These are phyloP conservation scores for Gillenia trifoliata DNA, from an alignment of 306 rosid genomes.

Conservation along the genomic window DNA sequence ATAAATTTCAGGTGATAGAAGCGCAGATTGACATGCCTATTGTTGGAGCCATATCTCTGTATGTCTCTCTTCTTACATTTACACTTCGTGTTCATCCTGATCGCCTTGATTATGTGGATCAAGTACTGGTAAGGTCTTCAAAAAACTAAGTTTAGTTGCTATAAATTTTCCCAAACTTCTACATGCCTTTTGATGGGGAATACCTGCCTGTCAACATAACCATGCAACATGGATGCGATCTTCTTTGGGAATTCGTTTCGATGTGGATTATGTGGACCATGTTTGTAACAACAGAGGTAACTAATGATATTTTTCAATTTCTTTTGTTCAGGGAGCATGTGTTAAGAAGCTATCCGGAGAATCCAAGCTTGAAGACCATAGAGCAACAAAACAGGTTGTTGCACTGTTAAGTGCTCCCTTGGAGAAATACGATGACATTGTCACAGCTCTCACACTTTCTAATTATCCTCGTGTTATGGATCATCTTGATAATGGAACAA, in stretches of 20 bases:
- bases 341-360: conserved; percentile 35
- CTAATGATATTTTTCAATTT: not conserved
- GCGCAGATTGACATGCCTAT: conserved; percentile 49
- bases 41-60: conserved; percentile 41
- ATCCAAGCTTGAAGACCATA: conserved; percentile 33
- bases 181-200: not conserved
- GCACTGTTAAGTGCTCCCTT: conserved; percentile 44
- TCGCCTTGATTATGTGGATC: conserved; percentile 51
- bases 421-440: conserved; percentile 46
- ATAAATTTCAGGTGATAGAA: conserved; percentile 37
- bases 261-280: not conserved
- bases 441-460: conserved; percentile 47
- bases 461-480: conserved; percentile 54
- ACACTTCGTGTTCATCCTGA: conserved; percentile 53
- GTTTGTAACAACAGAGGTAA: not conserved
- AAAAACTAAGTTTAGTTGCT: not conserved
- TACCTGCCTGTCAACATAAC: not conserved
- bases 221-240: not conserved
- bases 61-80: conserved; percentile 49
- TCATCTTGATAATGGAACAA: conserved; percentile 42
- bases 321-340: conserved; percentile 36
- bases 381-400: conserved; percentile 44
- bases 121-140: conserved; percentile 37
- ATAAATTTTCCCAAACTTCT: not conserved
- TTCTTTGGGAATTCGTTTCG: not conserved